These are phyloP conservation scores for Phylloporus sp. DNA, from an alignment of 768 basidiomycete species.

Conservation along the genomic window DNA sequence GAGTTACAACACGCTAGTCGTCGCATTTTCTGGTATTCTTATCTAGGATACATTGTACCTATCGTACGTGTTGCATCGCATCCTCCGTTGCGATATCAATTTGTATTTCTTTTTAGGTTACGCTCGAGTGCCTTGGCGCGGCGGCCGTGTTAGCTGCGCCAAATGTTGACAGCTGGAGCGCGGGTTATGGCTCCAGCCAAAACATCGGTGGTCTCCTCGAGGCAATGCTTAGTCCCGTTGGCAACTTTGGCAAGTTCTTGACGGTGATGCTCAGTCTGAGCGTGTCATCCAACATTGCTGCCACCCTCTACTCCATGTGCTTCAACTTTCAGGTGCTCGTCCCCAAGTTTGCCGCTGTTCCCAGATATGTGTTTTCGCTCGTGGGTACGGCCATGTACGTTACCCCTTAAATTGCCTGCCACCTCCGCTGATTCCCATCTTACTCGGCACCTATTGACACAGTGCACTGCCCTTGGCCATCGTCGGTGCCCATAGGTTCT, in stretches of 20 bases:
- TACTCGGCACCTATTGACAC: not conserved
- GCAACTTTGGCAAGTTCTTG: slow-evolving; percentile 68
- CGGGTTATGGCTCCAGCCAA: slow-evolving; percentile 49
- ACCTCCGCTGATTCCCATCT: slow-evolving; percentile 7
- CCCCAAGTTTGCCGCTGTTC: slow-evolving; percentile 54
- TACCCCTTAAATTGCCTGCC: not conserved
- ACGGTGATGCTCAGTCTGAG: slow-evolving; percentile 71
- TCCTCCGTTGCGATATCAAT: not conserved
- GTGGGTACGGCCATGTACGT: slow-evolving; percentile 64
- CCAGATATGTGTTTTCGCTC: slow-evolving; percentile 67
- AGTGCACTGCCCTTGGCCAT: slow-evolving; percentile 69
- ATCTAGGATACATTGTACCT: slow-evolving; percentile 59
- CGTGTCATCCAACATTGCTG: slow-evolving; percentile 76
- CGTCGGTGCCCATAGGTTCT: slow-evolving; percentile 65
- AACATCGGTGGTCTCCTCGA: slow-evolving; percentile 62
- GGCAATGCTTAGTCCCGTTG: slow-evolving; percentile 57
- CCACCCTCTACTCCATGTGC: slow-evolving; percentile 78
- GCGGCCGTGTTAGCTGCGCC: slow-evolving; percentile 59
- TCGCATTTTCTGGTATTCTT: slow-evolving; percentile 62
- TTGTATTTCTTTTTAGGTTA: slow-evolving; percentile 20
- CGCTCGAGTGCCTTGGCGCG: slow-evolving; percentile 59
- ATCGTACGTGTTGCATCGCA: slow-evolving; percentile 41
- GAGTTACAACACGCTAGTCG: slow-evolving; percentile 34
- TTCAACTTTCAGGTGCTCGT: slow-evolving; percentile 70
- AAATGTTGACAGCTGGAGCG: slow-evolving; percentile 51